Evolutionary conservation across 108 stramenopile genomes (phyloP).

Genomic region (Thalassiosira profunda): DNA sequence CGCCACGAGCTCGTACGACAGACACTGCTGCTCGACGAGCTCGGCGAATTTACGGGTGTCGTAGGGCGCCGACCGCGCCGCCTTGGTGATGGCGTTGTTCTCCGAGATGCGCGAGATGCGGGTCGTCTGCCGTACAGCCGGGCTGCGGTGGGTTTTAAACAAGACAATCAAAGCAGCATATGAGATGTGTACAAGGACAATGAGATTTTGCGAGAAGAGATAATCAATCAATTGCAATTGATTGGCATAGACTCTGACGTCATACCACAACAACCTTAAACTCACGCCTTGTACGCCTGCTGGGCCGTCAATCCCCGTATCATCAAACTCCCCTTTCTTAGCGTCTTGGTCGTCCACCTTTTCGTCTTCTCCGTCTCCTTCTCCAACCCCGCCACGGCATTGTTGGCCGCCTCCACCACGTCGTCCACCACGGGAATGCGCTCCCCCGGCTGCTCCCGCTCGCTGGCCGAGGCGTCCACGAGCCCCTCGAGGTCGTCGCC

Average conservation of each 20-base stretch:
- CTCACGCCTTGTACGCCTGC: constrained; percentile 18
- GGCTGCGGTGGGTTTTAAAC: not conserved
- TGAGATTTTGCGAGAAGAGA: not conserved
- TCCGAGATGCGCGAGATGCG: not conserved
- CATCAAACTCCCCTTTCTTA: constrained; percentile 1
- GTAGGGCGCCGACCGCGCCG: constrained; percentile 4
- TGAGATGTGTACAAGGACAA: not conserved
- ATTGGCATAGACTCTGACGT: not conserved
- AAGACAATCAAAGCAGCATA: not conserved
- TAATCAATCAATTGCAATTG: not conserved
- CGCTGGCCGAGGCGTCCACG: not conserved
- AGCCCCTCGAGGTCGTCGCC: not conserved
- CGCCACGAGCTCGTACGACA: constrained; percentile 41
- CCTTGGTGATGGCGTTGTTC: not conserved
- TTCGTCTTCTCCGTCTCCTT: not conserved
- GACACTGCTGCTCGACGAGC: constrained; percentile 26
- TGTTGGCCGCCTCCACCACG: not conserved
- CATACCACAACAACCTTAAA: not conserved
- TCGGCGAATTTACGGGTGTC: constrained; percentile 24
- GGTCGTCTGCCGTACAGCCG: not conserved
- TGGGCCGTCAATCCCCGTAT: constrained; percentile 18
- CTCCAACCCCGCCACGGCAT: not conserved
- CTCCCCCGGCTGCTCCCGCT: not conserved
- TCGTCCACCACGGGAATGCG: not conserved
- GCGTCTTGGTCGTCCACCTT: not conserved